phyloP scores from a whole-genome alignment of 345 rosid species.

The Mangifera indica region DNA sequence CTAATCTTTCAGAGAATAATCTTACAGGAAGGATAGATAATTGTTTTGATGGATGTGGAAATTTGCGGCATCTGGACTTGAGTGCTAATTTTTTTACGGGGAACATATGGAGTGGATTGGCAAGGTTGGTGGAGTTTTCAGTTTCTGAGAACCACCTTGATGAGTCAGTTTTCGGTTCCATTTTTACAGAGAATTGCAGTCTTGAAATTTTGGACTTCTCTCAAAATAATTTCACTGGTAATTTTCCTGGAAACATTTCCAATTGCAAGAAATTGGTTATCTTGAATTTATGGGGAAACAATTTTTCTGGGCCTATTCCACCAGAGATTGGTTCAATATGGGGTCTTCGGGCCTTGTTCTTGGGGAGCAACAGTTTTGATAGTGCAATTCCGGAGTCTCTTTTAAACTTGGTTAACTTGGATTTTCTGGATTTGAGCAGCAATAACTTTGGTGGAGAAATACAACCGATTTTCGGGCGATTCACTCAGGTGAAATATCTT shows the following conservation, averaged over 20 bases:
- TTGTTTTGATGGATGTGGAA: slow-evolving; percentile 53
- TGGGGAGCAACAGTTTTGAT: slow-evolving; percentile 69
- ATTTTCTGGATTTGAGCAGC: slow-evolving; percentile 66
- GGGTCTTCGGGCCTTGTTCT: slow-evolving; percentile 53
- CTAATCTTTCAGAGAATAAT: slow-evolving; percentile 61
- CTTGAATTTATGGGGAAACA: slow-evolving; percentile 68
- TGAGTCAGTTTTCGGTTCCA: slow-evolving; percentile 40
- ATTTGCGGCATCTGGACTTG: slow-evolving; percentile 65
- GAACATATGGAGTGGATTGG: slow-evolving; percentile 51
- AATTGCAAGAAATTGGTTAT: slow-evolving; percentile 51
- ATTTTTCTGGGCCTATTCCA: slow-evolving; percentile 59
- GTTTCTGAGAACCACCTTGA: slow-evolving; percentile 50
- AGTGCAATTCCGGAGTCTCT: slow-evolving; percentile 64
- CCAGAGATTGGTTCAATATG: slow-evolving; percentile 59
- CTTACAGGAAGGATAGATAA: slow-evolving; percentile 58
- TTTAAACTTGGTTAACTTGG: slow-evolving; percentile 50
- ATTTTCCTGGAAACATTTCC: slow-evolving; percentile 48
- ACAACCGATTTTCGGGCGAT: slow-evolving; percentile 68
- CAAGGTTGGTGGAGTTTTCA: slow-evolving; percentile 54
- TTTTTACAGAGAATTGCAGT: slow-evolving; percentile 53
- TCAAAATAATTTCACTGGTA: slow-evolving; percentile 48
- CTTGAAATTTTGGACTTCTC: slow-evolving; percentile 60
- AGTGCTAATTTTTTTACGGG: slow-evolving; percentile 64
- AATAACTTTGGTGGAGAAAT: slow-evolving; percentile 65
- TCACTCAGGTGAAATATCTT: slow-evolving; percentile 58